A percentile compares a stretch with the other conserved stretches of the same genome.
Evolutionary conservation across 345 rosid species (phyloP).

Genomic region (Pelargonium nanum): DNA sequence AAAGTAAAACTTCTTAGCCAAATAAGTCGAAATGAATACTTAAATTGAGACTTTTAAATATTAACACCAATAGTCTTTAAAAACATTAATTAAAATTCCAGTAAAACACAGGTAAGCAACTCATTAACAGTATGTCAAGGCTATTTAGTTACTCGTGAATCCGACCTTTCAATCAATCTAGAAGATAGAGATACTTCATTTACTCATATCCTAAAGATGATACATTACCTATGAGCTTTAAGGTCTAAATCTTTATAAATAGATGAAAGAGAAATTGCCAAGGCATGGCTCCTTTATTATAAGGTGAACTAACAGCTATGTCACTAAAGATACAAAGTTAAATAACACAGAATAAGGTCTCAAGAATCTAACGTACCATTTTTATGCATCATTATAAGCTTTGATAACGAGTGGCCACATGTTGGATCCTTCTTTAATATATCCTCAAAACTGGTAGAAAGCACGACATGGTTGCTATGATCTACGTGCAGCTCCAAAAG

Average conservation of each 20-base stretch:
- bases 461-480: constrained; percentile 20
- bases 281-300: neutral
- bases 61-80: neutral
- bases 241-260: neutral
- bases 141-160: neutral
- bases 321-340: neutral
- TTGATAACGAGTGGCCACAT: constrained; percentile 40
- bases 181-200: neutral
- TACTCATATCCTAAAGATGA: neutral
- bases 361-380: constrained; percentile 26
- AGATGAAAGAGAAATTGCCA: neutral
- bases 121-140: neutral
- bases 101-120: no score
- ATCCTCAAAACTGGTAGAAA: constrained; percentile 51
- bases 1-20: no score
- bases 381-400: constrained; percentile 48
- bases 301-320: neutral
- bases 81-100: no score
- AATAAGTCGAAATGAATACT: no score
- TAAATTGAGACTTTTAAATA: no score
- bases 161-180: neutral
- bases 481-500: constrained; percentile 43
- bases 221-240: neutral
- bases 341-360: neutral
- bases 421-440: constrained; percentile 64